These are phyloP conservation scores for Colletotrichum sp. DNA, from an alignment of 2,329 filamentous ascomycete species.

Conservation along the genomic window DNA sequence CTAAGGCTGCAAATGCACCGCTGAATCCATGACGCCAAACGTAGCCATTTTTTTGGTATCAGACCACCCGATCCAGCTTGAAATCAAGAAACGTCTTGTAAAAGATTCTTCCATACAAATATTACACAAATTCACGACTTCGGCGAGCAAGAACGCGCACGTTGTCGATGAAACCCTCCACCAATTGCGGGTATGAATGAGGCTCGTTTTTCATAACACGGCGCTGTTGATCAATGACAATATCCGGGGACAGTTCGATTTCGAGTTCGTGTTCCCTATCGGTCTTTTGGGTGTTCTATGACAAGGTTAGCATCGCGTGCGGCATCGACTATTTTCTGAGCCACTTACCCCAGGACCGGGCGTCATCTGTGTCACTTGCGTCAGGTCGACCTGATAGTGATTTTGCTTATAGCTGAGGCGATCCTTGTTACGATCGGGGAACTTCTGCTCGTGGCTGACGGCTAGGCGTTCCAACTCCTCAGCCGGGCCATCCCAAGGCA, in stretches of 20 bases:
- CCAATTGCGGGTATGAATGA: constrained; percentile 69
- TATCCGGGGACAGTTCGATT: constrained; percentile 70
- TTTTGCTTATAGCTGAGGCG: constrained; percentile 89
- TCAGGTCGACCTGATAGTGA: constrained; percentile 89
- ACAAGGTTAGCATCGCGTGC: constrained; percentile 14
- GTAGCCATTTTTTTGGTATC: constrained; percentile 15
- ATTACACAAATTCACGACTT: constrained; percentile 35
- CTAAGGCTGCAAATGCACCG: background rate
- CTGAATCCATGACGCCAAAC: constrained; percentile 6
- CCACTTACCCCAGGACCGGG: constrained; percentile 41
- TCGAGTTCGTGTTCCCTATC: constrained; percentile 83
- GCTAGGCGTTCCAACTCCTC: constrained; percentile 54
- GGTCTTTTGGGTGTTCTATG: constrained; percentile 41
- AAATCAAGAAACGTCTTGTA: background rate
- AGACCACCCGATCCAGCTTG: constrained; percentile 8
- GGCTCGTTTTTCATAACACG: constrained; percentile 55
- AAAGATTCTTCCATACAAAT: background rate
- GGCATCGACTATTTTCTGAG: background rate
- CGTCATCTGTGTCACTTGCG: constrained; percentile 73
- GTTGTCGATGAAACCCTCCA: constrained; percentile 79
- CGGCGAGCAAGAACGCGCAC: constrained; percentile 62
- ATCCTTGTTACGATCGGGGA: constrained; percentile 80
- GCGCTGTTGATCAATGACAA: constrained; percentile 70
- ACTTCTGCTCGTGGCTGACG: constrained; percentile 39
- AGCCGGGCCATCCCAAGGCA: constrained; percentile 77